These are phyloP conservation scores for Termitomyces sp. DNA, from an alignment of 768 basidiomycete genomes.

Conservation along the genomic window DNA sequence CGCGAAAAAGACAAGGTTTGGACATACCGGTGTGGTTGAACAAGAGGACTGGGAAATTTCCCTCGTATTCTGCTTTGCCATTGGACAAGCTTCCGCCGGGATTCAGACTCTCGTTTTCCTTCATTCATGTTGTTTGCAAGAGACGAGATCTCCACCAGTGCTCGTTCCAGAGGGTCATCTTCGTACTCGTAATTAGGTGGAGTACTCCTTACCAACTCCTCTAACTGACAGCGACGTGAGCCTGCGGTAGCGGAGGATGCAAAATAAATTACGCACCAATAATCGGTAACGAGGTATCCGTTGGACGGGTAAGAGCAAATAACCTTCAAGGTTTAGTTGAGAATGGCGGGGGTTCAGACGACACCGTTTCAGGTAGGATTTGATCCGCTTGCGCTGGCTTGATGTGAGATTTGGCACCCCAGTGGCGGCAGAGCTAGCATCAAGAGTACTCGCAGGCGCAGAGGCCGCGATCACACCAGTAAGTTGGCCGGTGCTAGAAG, in stretches of 20 bases:
- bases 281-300: conserved; percentile 96
- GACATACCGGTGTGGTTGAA: conserved; percentile 91
- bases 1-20: background rate
- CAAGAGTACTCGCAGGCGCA: conserved; percentile 37
- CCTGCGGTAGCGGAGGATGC: background rate
- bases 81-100: conserved; percentile 82
- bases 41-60: conserved; percentile 93
- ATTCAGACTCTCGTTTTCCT: conserved; percentile 94
- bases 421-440: conserved; percentile 33
- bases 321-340: conserved; percentile 91
- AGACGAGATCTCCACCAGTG: conserved; percentile 81
- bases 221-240: conserved; percentile 48
- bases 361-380: conserved; percentile 85
- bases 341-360: conserved; percentile 87
- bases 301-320: conserved; percentile 92
- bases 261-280: conserved; percentile 54
- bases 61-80: conserved; percentile 90
- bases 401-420: conserved; percentile 61
- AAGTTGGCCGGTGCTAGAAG: conserved; percentile 59
- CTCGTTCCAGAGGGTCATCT: conserved; percentile 83
- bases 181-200: conserved; percentile 74
- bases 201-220: conserved; percentile 81
- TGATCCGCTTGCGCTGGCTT: conserved; percentile 85
- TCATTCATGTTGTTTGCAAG: conserved; percentile 97
- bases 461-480: conserved; percentile 55